A percentile compares a stretch with the other conserved stretches of the same genome.
Conservation (phyloP, 176 grass and related monocot genomes). For the Bonia amplexicaulis region DNA sequence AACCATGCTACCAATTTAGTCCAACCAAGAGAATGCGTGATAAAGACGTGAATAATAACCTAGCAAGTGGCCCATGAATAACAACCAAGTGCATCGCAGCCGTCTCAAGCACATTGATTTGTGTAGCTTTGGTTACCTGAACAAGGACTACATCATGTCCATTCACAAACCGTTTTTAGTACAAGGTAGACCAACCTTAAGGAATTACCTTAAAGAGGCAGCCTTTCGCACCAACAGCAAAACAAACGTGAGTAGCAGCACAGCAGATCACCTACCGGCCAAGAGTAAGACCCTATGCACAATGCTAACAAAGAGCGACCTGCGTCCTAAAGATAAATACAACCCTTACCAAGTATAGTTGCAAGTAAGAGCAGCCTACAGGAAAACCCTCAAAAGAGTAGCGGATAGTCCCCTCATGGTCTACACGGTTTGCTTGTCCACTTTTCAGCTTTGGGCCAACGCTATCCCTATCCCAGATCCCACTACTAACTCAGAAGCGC, state of each 20-base stretch:
- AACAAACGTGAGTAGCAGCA: neutral
- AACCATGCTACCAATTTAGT: neutral
- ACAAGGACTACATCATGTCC: neutral
- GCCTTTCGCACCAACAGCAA: neutral
- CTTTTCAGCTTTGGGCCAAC: slow-evolving; percentile 6
- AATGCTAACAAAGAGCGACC: neutral
- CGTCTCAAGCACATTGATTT: neutral
- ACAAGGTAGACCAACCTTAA: neutral
- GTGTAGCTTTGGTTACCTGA: neutral
- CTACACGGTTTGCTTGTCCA: neutral
- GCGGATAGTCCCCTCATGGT: neutral
- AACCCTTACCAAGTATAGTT: neutral
- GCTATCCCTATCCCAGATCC: slow-evolving; percentile 33
- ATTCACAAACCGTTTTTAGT: neutral
- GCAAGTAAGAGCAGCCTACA: neutral
- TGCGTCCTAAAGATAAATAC: neutral
- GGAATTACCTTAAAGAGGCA: neutral
- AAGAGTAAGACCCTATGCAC: neutral
- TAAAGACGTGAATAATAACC: neutral
- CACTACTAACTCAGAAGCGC: neutral
- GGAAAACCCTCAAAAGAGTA: neutral
- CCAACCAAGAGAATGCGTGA: neutral
- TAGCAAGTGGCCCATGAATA: neutral
- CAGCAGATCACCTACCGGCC: neutral
- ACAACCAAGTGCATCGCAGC: neutral